Evolutionary conservation across 169 alveolate genomes (phyloP).

Genomic region (Plasmodium malariae): DNA sequence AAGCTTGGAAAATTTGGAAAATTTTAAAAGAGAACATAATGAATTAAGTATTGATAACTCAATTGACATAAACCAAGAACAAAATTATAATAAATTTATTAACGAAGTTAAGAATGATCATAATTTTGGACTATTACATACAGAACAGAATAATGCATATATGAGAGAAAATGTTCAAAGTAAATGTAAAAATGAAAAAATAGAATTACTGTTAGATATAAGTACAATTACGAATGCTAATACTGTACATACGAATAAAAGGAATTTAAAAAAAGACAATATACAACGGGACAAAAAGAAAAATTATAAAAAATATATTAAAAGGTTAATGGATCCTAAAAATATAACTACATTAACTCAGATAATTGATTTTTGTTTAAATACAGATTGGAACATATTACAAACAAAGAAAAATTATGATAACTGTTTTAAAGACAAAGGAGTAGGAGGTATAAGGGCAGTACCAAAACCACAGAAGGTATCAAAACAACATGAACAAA

Average conservation of each 20-base stretch:
- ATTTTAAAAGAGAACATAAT: constrained; percentile 27
- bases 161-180: not conserved
- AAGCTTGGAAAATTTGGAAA: not conserved
- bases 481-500: constrained; percentile 81
- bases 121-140: constrained; percentile 16
- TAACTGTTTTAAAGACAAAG: constrained; percentile 60
- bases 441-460: constrained; percentile 85
- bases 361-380: constrained; percentile 57
- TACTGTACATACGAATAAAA: not conserved
- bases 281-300: not conserved
- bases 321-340: constrained; percentile 58
- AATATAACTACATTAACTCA: constrained; percentile 75
- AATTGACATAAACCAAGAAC: not conserved
- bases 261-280: not conserved
- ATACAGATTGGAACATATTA: constrained; percentile 60
- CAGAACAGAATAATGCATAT: not conserved
- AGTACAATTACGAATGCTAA: not conserved
- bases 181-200: not conserved
- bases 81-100: not conserved
- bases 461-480: constrained; percentile 82
- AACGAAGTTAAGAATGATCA: not conserved
- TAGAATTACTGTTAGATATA: not conserved
- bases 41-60: constrained; percentile 17
- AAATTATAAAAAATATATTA: constrained; percentile 3
- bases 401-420: constrained; percentile 51